Percentiles rank a stretch among this genome's conserved stretches.
Conservation (phyloP, 2,329 filamentous ascomycete species). For the Sporothrix curviconia region DNA sequence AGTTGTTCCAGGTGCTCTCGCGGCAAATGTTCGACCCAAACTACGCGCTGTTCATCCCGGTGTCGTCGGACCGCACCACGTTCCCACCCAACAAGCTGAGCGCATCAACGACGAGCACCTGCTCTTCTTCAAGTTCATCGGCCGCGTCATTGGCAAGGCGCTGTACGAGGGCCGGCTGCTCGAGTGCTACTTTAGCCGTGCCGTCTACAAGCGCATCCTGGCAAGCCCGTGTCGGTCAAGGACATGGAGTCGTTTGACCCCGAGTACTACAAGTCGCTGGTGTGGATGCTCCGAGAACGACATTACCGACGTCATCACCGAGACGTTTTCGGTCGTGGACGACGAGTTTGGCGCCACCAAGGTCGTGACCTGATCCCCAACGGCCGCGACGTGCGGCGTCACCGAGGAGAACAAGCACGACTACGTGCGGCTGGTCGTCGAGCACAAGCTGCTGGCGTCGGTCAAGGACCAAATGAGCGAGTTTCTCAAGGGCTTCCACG, state of each 20-base stretch:
- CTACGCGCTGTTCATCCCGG: conserved; percentile 92
- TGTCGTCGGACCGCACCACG: conserved; percentile 93
- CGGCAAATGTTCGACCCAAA: conserved; percentile 99
- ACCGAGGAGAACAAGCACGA: conserved; percentile 99
- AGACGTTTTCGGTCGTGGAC: conserved; percentile 90
- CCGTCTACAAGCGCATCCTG: conserved; percentile 95
- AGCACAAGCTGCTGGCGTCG: conserved; percentile 85
- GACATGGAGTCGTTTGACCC: conserved; percentile 99
- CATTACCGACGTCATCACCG: conserved; percentile 94
- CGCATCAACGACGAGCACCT: conserved; percentile 90
- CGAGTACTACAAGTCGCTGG: conserved; percentile 96
- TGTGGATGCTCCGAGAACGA: conserved; percentile 99
- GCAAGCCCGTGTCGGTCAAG: conserved; percentile 92
- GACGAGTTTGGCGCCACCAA: conserved; percentile 89
- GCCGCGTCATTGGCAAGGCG: conserved; percentile 95
- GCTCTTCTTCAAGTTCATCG: conserved; percentile 99
- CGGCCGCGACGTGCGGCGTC: conserved; percentile 83
- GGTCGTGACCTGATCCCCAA: conserved; percentile 77
- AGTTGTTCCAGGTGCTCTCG: conserved; percentile 98
- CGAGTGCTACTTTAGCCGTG: conserved; percentile 97
- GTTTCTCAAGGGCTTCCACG: conserved; percentile 94
- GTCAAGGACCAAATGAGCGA: conserved; percentile 91
- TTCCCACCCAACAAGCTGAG: conserved; percentile 98
- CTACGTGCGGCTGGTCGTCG: conserved; percentile 91
- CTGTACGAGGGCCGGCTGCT: conserved; percentile 92